Percentiles rank a stretch among this genome's conserved stretches.
Evolutionary conservation across 129 eudicot genomes (phyloP).

Genomic region (Flaveria bidentis): DNA sequence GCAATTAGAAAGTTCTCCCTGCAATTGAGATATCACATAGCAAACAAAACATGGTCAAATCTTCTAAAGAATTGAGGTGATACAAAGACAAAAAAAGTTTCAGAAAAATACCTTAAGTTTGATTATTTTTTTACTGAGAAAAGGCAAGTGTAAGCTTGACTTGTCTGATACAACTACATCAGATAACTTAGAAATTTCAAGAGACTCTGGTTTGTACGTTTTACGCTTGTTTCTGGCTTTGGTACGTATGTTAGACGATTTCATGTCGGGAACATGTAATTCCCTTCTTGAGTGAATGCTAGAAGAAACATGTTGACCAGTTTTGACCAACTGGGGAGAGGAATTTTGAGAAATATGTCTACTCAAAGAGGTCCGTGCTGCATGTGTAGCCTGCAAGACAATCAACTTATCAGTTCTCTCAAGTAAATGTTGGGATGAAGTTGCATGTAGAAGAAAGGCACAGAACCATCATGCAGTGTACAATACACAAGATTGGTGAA

Average conservation of each 20-base stretch:
- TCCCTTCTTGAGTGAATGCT: constrained; percentile 57
- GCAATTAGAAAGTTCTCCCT: constrained; percentile 63
- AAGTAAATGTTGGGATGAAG: constrained; percentile 8
- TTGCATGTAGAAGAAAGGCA: constrained; percentile 10
- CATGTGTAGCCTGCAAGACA: constrained; percentile 51
- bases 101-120: constrained; percentile 48
- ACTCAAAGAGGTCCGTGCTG: constrained; percentile 36
- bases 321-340: constrained; percentile 50
- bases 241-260: constrained; percentile 40
- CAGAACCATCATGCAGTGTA: constrained; percentile 13
- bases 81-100: neutral
- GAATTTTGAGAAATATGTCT: constrained; percentile 51
- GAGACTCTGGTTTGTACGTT: constrained; percentile 48
- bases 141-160: constrained; percentile 35
- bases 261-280: constrained; percentile 44
- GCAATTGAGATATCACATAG: constrained; percentile 29
- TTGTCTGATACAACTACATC: constrained; percentile 41
- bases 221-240: constrained; percentile 79
- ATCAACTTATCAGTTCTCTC: constrained; percentile 4
- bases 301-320: constrained; percentile 51
- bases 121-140: constrained; percentile 39
- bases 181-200: constrained; percentile 40
- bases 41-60: constrained; percentile 18
- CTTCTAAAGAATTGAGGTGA: neutral
- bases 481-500: constrained; percentile 11